Percentiles rank a stretch among this genome's conserved stretches.
Evolutionary conservation across 257 asterid species (phyloP).

Genomic region (Scutellaria baicalensis): DNA sequence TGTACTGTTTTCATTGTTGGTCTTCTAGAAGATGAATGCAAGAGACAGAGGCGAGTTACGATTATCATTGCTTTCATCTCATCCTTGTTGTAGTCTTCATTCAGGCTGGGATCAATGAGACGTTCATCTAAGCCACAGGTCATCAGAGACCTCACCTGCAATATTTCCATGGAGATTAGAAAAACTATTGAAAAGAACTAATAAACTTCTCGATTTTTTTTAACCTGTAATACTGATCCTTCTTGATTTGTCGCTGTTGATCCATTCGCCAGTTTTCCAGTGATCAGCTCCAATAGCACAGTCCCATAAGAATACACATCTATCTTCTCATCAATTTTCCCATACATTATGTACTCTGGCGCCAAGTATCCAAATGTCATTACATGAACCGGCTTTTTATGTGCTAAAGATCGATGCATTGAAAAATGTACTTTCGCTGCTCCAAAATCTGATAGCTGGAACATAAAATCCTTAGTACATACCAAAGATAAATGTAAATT

Average conservation of each 20-base stretch:
- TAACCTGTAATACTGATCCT: constrained; percentile 74
- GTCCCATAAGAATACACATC: constrained; percentile 85
- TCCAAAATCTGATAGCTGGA: constrained; percentile 74
- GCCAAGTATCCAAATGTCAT: constrained; percentile 73
- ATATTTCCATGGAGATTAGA: not conserved
- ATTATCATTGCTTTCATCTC: constrained; percentile 60
- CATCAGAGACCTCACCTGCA: constrained; percentile 73
- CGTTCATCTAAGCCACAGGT: constrained; percentile 49
- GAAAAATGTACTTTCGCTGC: constrained; percentile 39
- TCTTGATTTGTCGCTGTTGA: constrained; percentile 39
- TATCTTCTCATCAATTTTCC: constrained; percentile 79
- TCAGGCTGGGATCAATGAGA: constrained; percentile 57
- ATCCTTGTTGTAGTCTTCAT: constrained; percentile 43
- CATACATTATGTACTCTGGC: constrained; percentile 81
- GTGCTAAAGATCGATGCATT: constrained; percentile 22
- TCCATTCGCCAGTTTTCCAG: constrained; percentile 64
- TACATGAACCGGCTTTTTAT: constrained; percentile 35
- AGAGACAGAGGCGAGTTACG: constrained; percentile 62
- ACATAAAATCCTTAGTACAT: not conserved
- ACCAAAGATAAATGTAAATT: not conserved
- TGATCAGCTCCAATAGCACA: constrained; percentile 70
- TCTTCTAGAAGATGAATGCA: constrained; percentile 82
- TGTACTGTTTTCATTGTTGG: constrained; percentile 66
- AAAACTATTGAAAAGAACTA: not conserved
- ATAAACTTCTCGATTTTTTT: constrained; percentile 2